A percentile compares a stretch with the other conserved stretches of the same genome.
phyloP scores from a whole-genome alignment of 2,329 filamentous ascomycete species.

The Ophiostoma himal-ulmi region DNA sequence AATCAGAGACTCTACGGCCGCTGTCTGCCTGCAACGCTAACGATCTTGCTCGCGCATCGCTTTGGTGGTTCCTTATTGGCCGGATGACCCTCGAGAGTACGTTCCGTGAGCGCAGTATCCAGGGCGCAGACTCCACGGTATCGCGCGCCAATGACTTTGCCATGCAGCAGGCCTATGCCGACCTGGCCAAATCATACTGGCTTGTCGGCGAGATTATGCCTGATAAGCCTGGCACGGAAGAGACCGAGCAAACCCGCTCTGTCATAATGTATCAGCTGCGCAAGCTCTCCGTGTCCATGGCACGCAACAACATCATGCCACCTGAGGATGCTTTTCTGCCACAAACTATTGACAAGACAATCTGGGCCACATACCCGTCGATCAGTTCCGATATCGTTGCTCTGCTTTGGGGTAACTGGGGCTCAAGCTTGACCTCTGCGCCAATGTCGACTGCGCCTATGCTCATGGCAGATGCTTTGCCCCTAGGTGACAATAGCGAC shows the following conservation, averaged over 20 bases:
- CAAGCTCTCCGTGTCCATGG: conserved; percentile 75
- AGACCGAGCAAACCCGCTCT: conserved; percentile 50
- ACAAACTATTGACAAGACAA: conserved; percentile 70
- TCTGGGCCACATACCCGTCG: conserved; percentile 74
- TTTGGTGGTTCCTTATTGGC: conserved; percentile 89
- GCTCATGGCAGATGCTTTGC: conserved; percentile 62
- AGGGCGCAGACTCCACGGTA: conserved; percentile 41
- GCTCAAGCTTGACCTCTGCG: conserved; percentile 44
- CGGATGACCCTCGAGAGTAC: conserved; percentile 67
- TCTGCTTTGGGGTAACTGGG: conserved; percentile 59
- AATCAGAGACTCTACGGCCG: conserved; percentile 67
- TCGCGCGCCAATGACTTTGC: conserved; percentile 47
- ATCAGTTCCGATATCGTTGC: conserved; percentile 66
- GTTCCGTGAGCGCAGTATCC: conserved; percentile 57
- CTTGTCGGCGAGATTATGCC: conserved; percentile 55
- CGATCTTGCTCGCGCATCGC: conserved; percentile 64
- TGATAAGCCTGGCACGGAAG: conserved; percentile 43
- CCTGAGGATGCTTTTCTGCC: conserved; percentile 63
- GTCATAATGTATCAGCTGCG: conserved; percentile 59
- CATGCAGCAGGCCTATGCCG: conserved; percentile 72
- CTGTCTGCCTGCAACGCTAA: conserved; percentile 56
- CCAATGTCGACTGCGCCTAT: conserved; percentile 44
- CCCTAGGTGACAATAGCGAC: conserved; percentile 66
- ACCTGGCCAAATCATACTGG: conserved; percentile 83
- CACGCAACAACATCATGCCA: conserved; percentile 72